Evolutionary conservation across 2,329 filamentous ascomycete species (phyloP).

Genomic region (Chaetomium olivaceum): DNA sequence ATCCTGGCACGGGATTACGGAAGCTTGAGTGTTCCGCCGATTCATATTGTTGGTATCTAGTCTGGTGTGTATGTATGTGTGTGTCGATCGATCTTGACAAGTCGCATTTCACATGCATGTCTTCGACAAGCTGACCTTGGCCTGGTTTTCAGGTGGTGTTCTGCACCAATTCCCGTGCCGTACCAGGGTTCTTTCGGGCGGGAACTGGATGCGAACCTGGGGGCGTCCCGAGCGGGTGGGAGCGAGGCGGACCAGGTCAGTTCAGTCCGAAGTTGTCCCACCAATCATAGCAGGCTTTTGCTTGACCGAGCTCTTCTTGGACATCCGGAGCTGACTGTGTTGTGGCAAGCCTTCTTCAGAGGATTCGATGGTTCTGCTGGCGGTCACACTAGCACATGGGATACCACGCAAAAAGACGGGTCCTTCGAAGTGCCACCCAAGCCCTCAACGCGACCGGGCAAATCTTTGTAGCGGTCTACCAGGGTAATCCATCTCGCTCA

Average conservation of each 20-base stretch:
- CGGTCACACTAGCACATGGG: background rate
- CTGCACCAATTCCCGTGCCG: background rate
- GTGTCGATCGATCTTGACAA: background rate
- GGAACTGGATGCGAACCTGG: slow-evolving; percentile 6
- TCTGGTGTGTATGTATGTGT: background rate
- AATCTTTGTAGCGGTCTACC: background rate
- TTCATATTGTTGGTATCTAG: background rate
- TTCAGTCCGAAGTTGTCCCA: slow-evolving; percentile 25
- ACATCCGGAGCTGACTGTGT: background rate
- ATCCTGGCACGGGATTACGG: background rate
- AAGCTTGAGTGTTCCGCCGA: background rate
- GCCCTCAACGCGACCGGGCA: background rate
- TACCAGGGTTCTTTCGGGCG: slow-evolving; percentile 6
- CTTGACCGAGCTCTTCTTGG: slow-evolving; percentile 1
- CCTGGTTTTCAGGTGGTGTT: background rate
- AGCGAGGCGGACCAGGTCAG: background rate
- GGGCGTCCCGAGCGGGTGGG: slow-evolving; percentile 22
- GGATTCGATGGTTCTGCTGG: background rate
- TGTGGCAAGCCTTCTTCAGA: background rate
- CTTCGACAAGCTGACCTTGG: background rate
- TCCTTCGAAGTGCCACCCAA: background rate
- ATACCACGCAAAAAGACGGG: background rate
- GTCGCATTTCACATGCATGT: background rate
- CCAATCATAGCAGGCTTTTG: slow-evolving; percentile 16
- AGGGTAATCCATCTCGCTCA: slow-evolving; percentile 39